A percentile compares a stretch with the other conserved stretches of the same genome.
phyloP scores from a whole-genome alignment of 2,329 filamentous ascomycete genomes.

The Fusarium napiforme region DNA sequence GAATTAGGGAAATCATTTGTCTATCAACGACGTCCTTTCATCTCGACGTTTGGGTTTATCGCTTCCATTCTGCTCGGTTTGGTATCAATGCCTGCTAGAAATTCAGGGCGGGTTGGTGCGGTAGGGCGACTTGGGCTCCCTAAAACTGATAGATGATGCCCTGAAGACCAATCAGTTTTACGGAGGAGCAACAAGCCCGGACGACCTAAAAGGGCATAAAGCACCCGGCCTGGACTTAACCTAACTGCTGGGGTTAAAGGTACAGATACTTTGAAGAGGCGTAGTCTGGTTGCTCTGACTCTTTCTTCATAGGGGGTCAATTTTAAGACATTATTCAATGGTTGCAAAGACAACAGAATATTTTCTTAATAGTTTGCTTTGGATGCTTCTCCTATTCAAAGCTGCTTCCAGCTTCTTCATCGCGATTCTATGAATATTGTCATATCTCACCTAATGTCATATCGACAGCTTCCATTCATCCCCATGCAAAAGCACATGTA shows the following conservation, averaged over 20 bases:
- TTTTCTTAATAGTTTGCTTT: not conserved
- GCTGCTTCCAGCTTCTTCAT: not conserved
- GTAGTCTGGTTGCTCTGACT: slow-evolving; percentile 3
- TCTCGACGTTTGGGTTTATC: not conserved
- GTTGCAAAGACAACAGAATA: not conserved
- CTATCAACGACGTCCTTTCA: not conserved
- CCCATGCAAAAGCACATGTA: slow-evolving; percentile 8
- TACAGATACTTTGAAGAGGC: slow-evolving; percentile 19
- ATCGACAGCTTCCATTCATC: slow-evolving; percentile 2
- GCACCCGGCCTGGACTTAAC: not conserved
- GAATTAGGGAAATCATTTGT: not conserved
- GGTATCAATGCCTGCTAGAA: slow-evolving; percentile 2
- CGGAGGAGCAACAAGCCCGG: slow-evolving; percentile 3
- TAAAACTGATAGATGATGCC: slow-evolving; percentile 1
- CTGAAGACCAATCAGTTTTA: slow-evolving; percentile 26
- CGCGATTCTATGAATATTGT: not conserved
- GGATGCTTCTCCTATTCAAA: not conserved
- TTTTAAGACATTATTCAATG: slow-evolving; percentile 8
- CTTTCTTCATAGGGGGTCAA: slow-evolving; percentile 19
- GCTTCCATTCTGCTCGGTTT: not conserved
- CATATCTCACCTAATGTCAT: not conserved
- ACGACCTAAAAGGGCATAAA: slow-evolving; percentile 24
- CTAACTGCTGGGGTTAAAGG: not conserved
- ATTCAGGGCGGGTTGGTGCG: slow-evolving; percentile 19
- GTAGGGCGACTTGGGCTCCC: slow-evolving; percentile 8